These are phyloP conservation scores for Neofusicoccum kwambonambiense DNA, from an alignment of 2,329 filamentous ascomycete genomes.

Conservation along the genomic window DNA sequence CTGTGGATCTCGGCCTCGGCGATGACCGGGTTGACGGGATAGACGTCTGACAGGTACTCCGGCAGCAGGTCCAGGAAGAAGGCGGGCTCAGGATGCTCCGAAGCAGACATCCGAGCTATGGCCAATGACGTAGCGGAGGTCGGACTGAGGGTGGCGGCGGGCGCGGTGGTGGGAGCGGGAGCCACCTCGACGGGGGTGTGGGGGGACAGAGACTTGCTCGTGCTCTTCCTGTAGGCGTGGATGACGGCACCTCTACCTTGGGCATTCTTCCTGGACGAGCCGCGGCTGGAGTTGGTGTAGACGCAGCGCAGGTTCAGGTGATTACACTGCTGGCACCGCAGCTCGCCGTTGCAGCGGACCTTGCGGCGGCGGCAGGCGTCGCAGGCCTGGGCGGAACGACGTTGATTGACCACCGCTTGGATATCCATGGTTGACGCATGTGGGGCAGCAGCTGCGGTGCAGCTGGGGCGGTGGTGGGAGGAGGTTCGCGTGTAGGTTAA, in stretches of 20 bases:
- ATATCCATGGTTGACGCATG: conserved; percentile 3
- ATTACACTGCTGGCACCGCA: conserved; percentile 69
- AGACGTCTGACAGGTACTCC: conserved; percentile 46
- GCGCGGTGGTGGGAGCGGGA: background rate
- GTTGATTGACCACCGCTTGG: background rate
- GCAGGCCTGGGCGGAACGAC: conserved; percentile 54
- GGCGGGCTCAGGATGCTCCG: background rate
- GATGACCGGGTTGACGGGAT: conserved; percentile 50
- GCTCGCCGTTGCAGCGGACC: conserved; percentile 70
- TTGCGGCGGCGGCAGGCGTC: conserved; percentile 73
- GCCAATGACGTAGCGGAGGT: background rate
- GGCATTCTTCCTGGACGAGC: conserved; percentile 73
- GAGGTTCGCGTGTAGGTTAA: background rate
- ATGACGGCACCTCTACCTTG: conserved; percentile 75
- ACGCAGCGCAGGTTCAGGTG: conserved; percentile 68
- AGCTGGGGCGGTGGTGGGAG: background rate
- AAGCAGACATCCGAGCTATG: conserved; percentile 60
- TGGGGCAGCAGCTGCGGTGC: background rate
- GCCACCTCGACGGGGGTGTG: background rate
- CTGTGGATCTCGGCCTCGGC: conserved; percentile 41
- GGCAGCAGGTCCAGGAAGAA: conserved; percentile 47
- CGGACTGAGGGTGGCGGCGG: background rate
- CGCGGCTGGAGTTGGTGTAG: conserved; percentile 72
- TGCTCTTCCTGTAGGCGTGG: conserved; percentile 61
- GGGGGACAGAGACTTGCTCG: background rate